These are phyloP conservation scores for Bryoglossum gracile DNA, from an alignment of 495 filamentous ascomycete species.

Conservation along the genomic window DNA sequence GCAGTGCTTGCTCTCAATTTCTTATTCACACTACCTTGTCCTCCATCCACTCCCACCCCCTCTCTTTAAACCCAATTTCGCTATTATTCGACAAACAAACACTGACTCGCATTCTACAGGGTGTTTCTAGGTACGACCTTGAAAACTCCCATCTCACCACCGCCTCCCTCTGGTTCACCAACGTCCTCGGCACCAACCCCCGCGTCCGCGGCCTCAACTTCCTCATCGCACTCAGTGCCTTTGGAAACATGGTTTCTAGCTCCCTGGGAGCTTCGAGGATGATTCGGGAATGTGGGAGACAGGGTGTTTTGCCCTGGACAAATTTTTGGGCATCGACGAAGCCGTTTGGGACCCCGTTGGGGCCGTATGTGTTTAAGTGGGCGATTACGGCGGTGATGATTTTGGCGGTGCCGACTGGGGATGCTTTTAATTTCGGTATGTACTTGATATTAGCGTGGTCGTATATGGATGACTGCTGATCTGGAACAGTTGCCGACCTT, in stretches of 20 bases:
- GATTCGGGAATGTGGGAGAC: constrained; percentile 57
- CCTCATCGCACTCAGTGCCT: constrained; percentile 54
- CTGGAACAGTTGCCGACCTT: constrained; percentile 52
- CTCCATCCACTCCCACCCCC: too few relatives aligned
- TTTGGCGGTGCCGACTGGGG: constrained; percentile 56
- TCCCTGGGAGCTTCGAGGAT: constrained; percentile 50
- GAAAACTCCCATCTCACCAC: too few relatives aligned
- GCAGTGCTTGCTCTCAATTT: too few relatives aligned
- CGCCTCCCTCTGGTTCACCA: constrained; percentile 52
- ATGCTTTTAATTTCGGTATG: constrained; percentile 65
- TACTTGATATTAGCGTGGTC: too few relatives aligned
- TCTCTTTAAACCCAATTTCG: too few relatives aligned
- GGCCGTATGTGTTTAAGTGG: constrained; percentile 54
- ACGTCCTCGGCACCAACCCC: constrained; percentile 47
- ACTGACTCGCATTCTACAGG: too few relatives aligned
- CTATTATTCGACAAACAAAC: too few relatives aligned
- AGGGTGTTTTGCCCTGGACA: constrained; percentile 58
- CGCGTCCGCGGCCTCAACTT: constrained; percentile 52
- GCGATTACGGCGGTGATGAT: constrained; percentile 55
- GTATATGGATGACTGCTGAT: too few relatives aligned
- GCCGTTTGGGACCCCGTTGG: constrained; percentile 56
- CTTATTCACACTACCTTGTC: too few relatives aligned
- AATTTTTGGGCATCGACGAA: constrained; percentile 56
- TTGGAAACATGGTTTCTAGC: constrained; percentile 56
- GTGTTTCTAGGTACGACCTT: too few relatives aligned